phyloP scores from a whole-genome alignment of 805 yeast species.

The Saturnispora dispora region DNA sequence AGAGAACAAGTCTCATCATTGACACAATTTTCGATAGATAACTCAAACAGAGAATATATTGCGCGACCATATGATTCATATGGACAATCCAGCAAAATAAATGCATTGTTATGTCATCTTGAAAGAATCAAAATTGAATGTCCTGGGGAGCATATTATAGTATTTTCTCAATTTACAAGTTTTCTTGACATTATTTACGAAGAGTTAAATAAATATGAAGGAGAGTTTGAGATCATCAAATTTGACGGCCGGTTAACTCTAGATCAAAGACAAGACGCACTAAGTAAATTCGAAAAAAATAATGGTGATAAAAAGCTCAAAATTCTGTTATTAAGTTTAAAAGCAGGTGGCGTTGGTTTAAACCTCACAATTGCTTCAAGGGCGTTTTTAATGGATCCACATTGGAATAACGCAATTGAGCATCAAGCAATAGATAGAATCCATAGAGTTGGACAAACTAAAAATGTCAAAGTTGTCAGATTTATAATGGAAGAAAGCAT shows the following conservation, averaged over 20 bases:
- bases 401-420: constrained; percentile 94
- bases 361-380: constrained; percentile 77
- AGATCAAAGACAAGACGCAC: constrained; percentile 52
- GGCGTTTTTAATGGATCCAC: constrained; percentile 90
- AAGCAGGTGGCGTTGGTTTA: constrained; percentile 93
- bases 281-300: constrained; percentile 42
- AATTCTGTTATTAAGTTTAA: constrained; percentile 62
- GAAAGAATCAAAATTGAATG: constrained; percentile 42
- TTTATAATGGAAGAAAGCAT: constrained; percentile 77
- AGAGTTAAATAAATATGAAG: constrained; percentile 39
- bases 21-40: constrained; percentile 8
- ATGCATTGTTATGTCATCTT: constrained; percentile 56
- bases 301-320: constrained; percentile 22
- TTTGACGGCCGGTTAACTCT: constrained; percentile 77
- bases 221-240: constrained; percentile 49
- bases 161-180: constrained; percentile 84
- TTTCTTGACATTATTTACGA: constrained; percentile 66
- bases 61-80: constrained; percentile 39
- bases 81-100: constrained; percentile 61
- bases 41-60: constrained; percentile 16
- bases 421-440: constrained; percentile 88
- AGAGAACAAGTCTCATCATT: background rate
- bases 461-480: constrained; percentile 62
- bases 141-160: constrained; percentile 67
- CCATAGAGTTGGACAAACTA: constrained; percentile 81